Base-by-base conservation (phyloP, 805 yeast genomes). In the Naumovozyma baii region DNA sequence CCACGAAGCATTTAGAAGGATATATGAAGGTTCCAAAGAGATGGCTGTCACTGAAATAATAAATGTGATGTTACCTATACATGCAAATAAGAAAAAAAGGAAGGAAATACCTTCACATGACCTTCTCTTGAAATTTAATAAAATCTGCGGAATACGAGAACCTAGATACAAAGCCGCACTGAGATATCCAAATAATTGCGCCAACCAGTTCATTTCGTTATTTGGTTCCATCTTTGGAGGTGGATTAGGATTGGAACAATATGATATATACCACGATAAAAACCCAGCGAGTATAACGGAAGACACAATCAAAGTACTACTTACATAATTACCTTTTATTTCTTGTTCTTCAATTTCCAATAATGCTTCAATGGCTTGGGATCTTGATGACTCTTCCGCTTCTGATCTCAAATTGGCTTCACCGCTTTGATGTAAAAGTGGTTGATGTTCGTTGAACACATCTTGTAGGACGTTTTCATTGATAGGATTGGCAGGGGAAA, bases 21-120 rank as follows among this genome's bases (percentile, higher is more conserved):
- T 55, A 49, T 86, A 90, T 45, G 76, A 69, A 52, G 70, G 67
- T 39, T 85, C 79, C 36, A 79, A 67, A 47, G 86, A 84, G 31
- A 83, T 80, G 34, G 83, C 74, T 37, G 92, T 65, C 39, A 90
- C 90, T 10, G 94, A 82, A 12, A 84, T 72, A 31, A 92, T 95
- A 52, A 88, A 92, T 1, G 96, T 85, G 54, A 84, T 67, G 59
- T 90, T 92, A 36, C 98, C 98, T 41, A 90, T 66, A 59, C 96
- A 87, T 15, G 98, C 97, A 69, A 92, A 90, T 18, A 92, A 65
- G 64, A 90, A 90, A 62, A 92, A 90, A 70, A 90, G 70, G 55
- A 92, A 85, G 9, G 95, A 85, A 36, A 90, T 83, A 18, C 97
- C 97, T 46, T 92, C 97, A 58, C 96, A 87, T 2, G 94, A 82